Percentiles rank a stretch among this genome's conserved stretches.
Conservation (phyloP, 129 eudicot species). For the Flaveria ramosissima region DNA sequence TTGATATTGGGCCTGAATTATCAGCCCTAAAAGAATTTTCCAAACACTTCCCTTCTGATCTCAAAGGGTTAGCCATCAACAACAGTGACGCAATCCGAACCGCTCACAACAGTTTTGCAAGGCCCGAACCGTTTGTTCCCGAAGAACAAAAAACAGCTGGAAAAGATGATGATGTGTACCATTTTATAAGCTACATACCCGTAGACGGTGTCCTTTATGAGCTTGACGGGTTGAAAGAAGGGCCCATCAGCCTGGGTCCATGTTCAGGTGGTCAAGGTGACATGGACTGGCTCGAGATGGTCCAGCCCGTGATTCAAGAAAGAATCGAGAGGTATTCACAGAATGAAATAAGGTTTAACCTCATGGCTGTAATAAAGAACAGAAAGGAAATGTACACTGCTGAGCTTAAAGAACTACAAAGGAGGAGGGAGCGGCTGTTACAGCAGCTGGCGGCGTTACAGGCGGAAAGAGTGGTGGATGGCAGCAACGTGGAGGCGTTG, state of each 20-base stretch:
- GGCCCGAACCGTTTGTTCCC: conserved; percentile 92
- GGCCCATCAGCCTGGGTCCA: conserved; percentile 87
- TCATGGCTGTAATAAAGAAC: conserved; percentile 85
- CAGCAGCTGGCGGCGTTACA: conserved; percentile 68
- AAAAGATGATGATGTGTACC: conserved; percentile 94
- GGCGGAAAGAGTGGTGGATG: conserved; percentile 62
- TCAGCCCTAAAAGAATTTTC: conserved; percentile 82
- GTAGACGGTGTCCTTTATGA: conserved; percentile 92
- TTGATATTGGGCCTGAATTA: conserved; percentile 88
- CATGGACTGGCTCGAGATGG: conserved; percentile 70
- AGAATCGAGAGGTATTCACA: conserved; percentile 83
- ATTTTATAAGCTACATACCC: conserved; percentile 92
- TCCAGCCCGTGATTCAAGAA: conserved; percentile 91
- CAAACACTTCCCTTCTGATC: conserved; percentile 89
- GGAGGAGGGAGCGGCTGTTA: conserved; percentile 74
- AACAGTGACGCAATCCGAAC: conserved; percentile 97
- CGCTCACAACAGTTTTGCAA: conserved; percentile 95
- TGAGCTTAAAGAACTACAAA: conserved; percentile 82
- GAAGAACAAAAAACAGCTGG: conserved; percentile 82
- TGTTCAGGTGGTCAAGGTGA: conserved; percentile 81
- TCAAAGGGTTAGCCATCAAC: conserved; percentile 91
- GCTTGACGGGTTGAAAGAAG: conserved; percentile 95
- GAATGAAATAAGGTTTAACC: conserved; percentile 85
- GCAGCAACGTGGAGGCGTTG: conserved; percentile 56
- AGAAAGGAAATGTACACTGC: conserved; percentile 84